These are phyloP conservation scores for Dysphania ambrosioides DNA, from an alignment of 148 eudicot genomes.

Conservation along the genomic window DNA sequence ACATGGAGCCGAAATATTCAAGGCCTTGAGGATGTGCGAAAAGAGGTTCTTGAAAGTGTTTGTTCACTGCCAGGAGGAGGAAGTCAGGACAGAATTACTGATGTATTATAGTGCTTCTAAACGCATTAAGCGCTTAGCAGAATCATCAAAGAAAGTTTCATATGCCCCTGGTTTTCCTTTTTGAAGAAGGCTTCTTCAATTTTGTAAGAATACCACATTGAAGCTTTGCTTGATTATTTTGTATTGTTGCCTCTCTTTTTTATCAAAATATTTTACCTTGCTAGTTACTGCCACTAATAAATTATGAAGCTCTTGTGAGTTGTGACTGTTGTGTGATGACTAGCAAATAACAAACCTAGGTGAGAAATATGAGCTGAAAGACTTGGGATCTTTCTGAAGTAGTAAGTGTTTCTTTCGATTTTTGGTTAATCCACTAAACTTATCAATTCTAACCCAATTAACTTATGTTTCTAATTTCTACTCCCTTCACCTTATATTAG, in stretches of 20 bases:
- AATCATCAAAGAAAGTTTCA: constrained; percentile 39
- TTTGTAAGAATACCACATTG: neutral
- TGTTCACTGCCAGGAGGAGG: constrained; percentile 46
- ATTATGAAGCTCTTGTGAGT: neutral
- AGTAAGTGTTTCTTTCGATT: no score
- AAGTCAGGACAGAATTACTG: constrained; percentile 45
- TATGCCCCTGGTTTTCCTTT: constrained; percentile 49
- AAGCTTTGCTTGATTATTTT: neutral
- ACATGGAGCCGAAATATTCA: constrained; percentile 43
- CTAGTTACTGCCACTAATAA: neutral
- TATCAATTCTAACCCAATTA: no score
- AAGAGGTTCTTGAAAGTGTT: constrained; percentile 47
- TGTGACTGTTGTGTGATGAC: neutral
- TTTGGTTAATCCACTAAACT: no score
- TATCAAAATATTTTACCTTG: neutral
- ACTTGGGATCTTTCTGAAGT: no score
- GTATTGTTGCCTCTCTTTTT: neutral
- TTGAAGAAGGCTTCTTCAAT: constrained; percentile 24
- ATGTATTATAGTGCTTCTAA: constrained; percentile 43
- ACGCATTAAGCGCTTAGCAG: constrained; percentile 52
- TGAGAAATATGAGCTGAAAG: no score
- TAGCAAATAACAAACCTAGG: no score
- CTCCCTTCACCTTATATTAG: no score
- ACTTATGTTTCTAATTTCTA: no score
- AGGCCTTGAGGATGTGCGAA: constrained; percentile 69